These are phyloP conservation scores for Cubamyces sp. DNA, from an alignment of 768 basidiomycete genomes.

Conservation along the genomic window DNA sequence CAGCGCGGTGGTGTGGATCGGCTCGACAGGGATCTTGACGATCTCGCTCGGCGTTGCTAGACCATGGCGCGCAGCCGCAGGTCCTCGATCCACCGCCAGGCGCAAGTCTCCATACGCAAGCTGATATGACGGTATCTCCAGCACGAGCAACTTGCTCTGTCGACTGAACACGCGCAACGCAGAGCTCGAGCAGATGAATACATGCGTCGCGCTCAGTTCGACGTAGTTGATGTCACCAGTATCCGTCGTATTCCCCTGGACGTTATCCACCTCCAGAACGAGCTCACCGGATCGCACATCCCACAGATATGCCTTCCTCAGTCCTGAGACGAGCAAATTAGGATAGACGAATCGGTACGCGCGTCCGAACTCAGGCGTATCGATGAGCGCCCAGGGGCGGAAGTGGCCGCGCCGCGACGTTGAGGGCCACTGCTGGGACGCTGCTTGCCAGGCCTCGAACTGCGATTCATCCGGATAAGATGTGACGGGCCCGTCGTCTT, in stretches of 20 bases:
- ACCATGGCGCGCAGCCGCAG: background rate
- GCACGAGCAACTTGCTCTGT: constrained; percentile 45
- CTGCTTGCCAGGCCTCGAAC: constrained; percentile 29
- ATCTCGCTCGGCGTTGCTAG: constrained; percentile 2
- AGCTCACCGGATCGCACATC: constrained; percentile 57
- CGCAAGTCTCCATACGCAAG: constrained; percentile 11
- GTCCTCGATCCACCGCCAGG: constrained; percentile 8
- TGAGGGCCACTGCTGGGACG: constrained; percentile 27
- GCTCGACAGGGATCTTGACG: constrained; percentile 7
- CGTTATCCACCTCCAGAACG: constrained; percentile 50
- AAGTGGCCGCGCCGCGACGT: constrained; percentile 52
- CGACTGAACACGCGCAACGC: constrained; percentile 60
- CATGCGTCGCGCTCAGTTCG: constrained; percentile 60
- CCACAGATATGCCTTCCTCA: constrained; percentile 57
- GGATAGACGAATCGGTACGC: constrained; percentile 77
- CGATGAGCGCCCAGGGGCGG: constrained; percentile 61
- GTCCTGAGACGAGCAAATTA: constrained; percentile 55
- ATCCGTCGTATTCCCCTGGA: constrained; percentile 32
- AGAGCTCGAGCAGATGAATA: constrained; percentile 58
- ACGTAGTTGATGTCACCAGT: constrained; percentile 61
- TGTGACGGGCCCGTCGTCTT: background rate
- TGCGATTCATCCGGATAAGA: constrained; percentile 32
- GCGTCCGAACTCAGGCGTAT: constrained; percentile 44
- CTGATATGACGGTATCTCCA: constrained; percentile 36
- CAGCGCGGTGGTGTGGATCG: constrained; percentile 8